These are phyloP conservation scores for Nigrograna mackinnonii DNA, from an alignment of 2,329 filamentous ascomycete genomes.

Conservation along the genomic window DNA sequence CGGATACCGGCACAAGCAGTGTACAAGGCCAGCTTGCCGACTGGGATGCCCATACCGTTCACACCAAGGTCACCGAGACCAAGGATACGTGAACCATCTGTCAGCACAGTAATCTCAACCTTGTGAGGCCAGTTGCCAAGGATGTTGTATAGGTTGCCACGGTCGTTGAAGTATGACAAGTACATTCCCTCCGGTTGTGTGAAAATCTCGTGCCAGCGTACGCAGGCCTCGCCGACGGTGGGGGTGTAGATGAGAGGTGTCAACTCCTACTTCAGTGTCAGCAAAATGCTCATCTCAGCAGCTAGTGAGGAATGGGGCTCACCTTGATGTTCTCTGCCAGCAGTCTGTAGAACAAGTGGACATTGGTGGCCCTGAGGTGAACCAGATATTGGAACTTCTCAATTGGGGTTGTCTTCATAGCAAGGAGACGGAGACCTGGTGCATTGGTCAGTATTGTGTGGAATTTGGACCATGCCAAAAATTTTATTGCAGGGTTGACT, in stretches of 20 bases:
- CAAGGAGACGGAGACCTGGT: slow-evolving; percentile 74
- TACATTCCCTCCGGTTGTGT: slow-evolving; percentile 94
- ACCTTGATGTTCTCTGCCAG: slow-evolving; percentile 73
- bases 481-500: slow-evolving; percentile 25
- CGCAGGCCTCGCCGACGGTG: slow-evolving; percentile 92
- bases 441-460: too few relatives aligned
- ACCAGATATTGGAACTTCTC: slow-evolving; percentile 87
- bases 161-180: slow-evolving; percentile 93
- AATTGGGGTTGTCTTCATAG: slow-evolving; percentile 68
- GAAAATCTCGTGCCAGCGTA: slow-evolving; percentile 95
- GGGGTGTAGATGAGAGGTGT: slow-evolving; percentile 87
- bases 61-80: slow-evolving; percentile 94
- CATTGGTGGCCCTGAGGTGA: slow-evolving; percentile 73
- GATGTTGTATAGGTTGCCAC: slow-evolving; percentile 85
- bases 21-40: slow-evolving; percentile 95
- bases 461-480: too few relatives aligned
- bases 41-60: slow-evolving; percentile 97
- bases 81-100: slow-evolving; percentile 90
- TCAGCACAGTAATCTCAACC: slow-evolving; percentile 95
- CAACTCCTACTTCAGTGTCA: too few relatives aligned
- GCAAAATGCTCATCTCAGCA: slow-evolving; percentile 38
- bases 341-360: slow-evolving; percentile 80
- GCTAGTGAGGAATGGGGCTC: slow-evolving; percentile 2
- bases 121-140: slow-evolving; percentile 92
- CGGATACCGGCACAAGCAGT: slow-evolving; percentile 94